Evolutionary conservation across 1,139 yeast species (phyloP).

Genomic region (Protomyces inundatus): DNA sequence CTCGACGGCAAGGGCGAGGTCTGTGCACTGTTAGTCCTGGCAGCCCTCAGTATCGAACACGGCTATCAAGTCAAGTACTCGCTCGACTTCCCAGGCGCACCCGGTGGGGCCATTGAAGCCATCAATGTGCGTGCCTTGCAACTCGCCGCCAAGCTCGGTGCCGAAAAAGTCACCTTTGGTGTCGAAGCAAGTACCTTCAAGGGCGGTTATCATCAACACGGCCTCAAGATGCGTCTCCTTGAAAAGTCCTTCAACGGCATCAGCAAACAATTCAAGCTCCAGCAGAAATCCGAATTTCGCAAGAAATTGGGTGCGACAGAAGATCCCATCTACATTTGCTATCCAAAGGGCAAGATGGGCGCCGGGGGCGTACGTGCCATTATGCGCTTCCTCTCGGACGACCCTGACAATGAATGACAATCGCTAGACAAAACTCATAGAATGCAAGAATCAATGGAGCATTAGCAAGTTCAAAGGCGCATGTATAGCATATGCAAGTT

Average conservation of each 20-base stretch:
- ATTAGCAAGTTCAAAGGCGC: too few species aligned
- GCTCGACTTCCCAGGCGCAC: slow-evolving; percentile 14
- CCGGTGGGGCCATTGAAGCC: slow-evolving; percentile 5
- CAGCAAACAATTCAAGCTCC: slow-evolving; percentile 1
- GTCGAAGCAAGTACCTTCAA: slow-evolving; percentile 1
- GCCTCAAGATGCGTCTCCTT: slow-evolving; percentile 2
- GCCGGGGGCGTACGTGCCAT: slow-evolving; percentile 6
- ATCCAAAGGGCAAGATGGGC: slow-evolving; percentile 5
- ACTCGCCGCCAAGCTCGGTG: slow-evolving; percentile 3
- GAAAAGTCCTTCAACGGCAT: slow-evolving; percentile 5
- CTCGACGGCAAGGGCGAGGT: neutral
- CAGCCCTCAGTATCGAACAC: slow-evolving; percentile 1
- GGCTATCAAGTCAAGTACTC: slow-evolving; percentile 15
- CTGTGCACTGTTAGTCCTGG: slow-evolving; percentile 7
- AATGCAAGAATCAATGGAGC: too few species aligned
- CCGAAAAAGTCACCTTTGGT: slow-evolving; percentile 7
- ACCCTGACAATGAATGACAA: neutral
- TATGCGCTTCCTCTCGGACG: slow-evolving; percentile 2
- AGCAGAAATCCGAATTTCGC: slow-evolving; percentile 3
- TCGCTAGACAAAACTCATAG: too few species aligned
- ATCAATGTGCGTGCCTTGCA: slow-evolving; percentile 1
- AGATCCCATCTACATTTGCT: slow-evolving; percentile 5
- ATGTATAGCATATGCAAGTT: too few species aligned
- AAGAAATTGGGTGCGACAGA: slow-evolving; percentile 7
- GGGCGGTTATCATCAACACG: neutral